phyloP scores from a whole-genome alignment of 2,329 filamentous ascomycete genomes.

The Penicillium sumatraense region DNA sequence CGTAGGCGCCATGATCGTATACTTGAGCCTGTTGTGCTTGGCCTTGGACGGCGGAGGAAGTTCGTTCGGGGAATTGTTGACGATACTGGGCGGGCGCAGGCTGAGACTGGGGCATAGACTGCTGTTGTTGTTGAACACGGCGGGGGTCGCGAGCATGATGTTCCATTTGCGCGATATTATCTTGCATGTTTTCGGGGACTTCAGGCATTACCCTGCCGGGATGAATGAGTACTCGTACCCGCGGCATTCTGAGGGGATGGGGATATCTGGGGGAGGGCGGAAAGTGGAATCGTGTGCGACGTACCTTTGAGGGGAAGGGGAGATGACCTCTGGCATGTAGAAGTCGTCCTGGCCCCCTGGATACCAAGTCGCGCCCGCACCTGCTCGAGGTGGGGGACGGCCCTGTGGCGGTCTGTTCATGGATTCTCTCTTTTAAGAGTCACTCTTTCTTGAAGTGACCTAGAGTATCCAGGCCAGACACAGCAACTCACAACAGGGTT shows the following conservation, averaged over 20 bases:
- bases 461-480: constrained; percentile 5
- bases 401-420: constrained; percentile 45
- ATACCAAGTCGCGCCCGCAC: constrained; percentile 67
- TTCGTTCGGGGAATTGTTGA: constrained; percentile 42
- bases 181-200: constrained; percentile 95
- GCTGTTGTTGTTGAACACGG: constrained; percentile 42
- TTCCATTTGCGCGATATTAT: constrained; percentile 90
- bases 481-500: too few relatives aligned
- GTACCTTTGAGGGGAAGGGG: constrained; percentile 72
- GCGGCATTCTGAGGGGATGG: constrained; percentile 22
- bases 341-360: constrained; percentile 71
- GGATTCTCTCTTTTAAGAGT: too few relatives aligned
- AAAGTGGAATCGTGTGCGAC: constrained; percentile 26
- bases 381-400: constrained; percentile 36
- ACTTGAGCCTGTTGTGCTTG: constrained; percentile 31
- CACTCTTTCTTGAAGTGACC: too few relatives aligned
- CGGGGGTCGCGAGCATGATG: constrained; percentile 66
- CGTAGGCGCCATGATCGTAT: constrained; percentile 50
- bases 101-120: neutral
- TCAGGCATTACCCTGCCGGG: constrained; percentile 81
- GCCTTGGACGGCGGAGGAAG: constrained; percentile 41
- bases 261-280: constrained; percentile 6
- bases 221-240: constrained; percentile 27
- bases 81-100: constrained; percentile 31
- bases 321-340: constrained; percentile 71